Base-by-base conservation (phyloP, 352 stramenopile species). In the Phytophthora ohioensis region DNA sequence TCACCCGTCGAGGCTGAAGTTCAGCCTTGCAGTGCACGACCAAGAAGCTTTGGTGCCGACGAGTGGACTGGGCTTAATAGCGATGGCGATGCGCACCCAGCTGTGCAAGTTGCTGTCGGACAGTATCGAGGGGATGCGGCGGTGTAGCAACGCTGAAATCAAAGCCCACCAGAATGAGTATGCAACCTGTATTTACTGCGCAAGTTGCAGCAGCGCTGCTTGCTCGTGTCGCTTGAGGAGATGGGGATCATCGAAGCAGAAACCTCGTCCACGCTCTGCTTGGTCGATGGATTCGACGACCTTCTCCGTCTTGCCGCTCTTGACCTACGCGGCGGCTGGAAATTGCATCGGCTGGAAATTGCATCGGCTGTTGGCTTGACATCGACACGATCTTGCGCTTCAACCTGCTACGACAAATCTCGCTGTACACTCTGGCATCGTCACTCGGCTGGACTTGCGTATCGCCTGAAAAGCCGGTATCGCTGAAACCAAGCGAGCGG, bases 381-480 rank as follows among this genome's bases (percentile, higher is more conserved):
- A 47, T 31, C 38, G 13, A 32, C 6, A 46, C 17, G 43, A 73
- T 69, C 57, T 76, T 76, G 69, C 69, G 64, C 57, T 76, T 76
- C 69, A 73, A 69, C 46, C 43, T 73, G 64, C 46, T 59, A 73
- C 69, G 34, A 41, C 69, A 76, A 69, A 72, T 73, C 69, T 48
- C 39, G 34, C 27, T 21, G 47, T 45, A 46, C 41, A 46, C 41
- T 46, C 41, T 27, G 48, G 42, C 48, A 72, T 68, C 69, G 45
- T 38, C 53, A 55, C 15, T 52, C 49, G 27, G 54, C 12, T 27
- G 31, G 31, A 13, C 67, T 75, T 75, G 68, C 68, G 68, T 75
- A 61, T 75, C 61, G 56, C 3, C 35, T 66, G 58, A 69, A 46
- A 60, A 66, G 38, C 39, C 7, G 34, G 3, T 34, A 31, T 58